Evolutionary conservation across 331 rosid genomes (phyloP), one percentile per base, ranked within the genome.

Genomic region (Saraca asoca): DNA sequence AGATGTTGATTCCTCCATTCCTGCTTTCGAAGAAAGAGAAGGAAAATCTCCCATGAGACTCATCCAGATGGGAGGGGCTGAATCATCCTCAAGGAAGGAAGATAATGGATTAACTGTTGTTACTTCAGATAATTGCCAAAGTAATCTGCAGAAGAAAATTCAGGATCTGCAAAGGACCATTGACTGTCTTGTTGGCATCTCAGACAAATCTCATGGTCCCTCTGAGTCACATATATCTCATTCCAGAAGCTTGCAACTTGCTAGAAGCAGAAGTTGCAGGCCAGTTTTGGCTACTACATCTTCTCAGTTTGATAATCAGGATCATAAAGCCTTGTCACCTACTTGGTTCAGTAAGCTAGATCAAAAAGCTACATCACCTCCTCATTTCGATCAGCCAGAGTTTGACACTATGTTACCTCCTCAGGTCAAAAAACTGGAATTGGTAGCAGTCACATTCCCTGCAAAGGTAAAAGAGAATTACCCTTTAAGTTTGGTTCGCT

Each of bases 191-290:
- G 68, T 68, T 61, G 79, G 75, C 64, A 70, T 70, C 37, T 15
- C 76, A 4, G 78, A 68, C 65, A 62, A 73, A 63, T 76, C 80
- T 71, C 83, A 71, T 44, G 50, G 41, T 42, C 57, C 75, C 18
- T 69, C 71, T 7, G 75, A 67, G 49, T 39, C 79, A 17, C 33
- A 16, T 5, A 63, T 63, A 68, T 39, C 78, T 41, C 53, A 66
- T 46, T 19, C 77, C 34, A 68, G 58, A 58, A 77, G 71, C 64
- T 19, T 39, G 14, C 76, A 19, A 53, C 48, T 81, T 48, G 12
- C 68, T n/a, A 83, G 85, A 78, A 79, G 86, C 69, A 80, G 78
- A 73, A 87, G 90, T 58, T 75, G 84, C 66, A 63, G 58, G 71
- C 76, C 87, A 51, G 54, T 59, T 67, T 65, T 85, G 70, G 58